Evolutionary conservation across 192 early-diverging fungal genomes (phyloP).

Genomic region (Thoreauomyces humboldtii): DNA sequence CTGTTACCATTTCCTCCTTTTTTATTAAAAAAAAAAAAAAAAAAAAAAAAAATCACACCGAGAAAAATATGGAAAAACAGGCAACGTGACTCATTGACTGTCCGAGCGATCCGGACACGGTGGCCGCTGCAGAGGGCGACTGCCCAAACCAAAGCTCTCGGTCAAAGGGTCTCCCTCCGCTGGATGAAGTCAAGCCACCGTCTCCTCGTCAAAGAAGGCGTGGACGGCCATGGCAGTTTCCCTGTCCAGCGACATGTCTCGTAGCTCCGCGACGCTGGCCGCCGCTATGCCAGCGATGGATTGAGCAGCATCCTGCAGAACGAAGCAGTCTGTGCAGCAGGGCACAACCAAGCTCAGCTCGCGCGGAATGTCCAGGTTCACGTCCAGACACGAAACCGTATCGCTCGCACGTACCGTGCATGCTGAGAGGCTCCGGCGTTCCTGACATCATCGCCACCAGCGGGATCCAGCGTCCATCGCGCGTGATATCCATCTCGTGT

Average conservation of each 20-base stretch:
- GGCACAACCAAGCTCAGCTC: neutral
- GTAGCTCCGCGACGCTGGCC: conserved; percentile 13
- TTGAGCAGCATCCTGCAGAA: conserved; percentile 21
- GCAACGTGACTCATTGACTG: too few species aligned
- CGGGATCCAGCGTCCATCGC: conserved; percentile 8
- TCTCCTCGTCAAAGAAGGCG: conserved; percentile 28
- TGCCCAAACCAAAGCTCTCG: too few species aligned
- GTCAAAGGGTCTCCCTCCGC: too few species aligned
- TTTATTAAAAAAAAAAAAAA: too few species aligned
- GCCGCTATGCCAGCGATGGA: conserved; percentile 9
- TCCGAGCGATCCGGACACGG: too few species aligned
- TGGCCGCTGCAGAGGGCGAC: too few species aligned
- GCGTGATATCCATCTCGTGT: neutral
- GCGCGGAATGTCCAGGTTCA: neutral
- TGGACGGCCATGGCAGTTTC: conserved; percentile 14
- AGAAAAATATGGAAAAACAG: too few species aligned
- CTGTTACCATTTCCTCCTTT: too few species aligned
- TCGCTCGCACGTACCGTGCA: conserved; percentile 13
- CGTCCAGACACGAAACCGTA: neutral
- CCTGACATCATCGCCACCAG: conserved; percentile 22
- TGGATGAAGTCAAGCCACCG: too few species aligned
- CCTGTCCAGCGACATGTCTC: conserved; percentile 28
- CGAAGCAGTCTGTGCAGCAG: conserved; percentile 23
- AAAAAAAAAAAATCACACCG: too few species aligned
- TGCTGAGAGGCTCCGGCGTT: neutral